Conservation (phyloP, 2,329 filamentous ascomycete genomes). For the Fusarium succisae region DNA sequence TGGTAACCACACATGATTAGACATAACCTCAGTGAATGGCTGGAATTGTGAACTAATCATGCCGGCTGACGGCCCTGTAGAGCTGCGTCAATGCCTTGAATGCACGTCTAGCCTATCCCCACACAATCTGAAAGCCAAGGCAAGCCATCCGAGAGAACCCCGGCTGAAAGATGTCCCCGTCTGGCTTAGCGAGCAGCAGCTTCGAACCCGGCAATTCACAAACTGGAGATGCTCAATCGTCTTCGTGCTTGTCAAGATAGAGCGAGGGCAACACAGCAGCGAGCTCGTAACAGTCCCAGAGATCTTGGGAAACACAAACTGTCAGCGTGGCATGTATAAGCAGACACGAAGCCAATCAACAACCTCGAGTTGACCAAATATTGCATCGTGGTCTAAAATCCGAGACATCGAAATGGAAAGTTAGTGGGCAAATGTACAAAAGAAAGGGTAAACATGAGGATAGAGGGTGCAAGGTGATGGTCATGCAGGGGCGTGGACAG, state of each 20-base stretch:
- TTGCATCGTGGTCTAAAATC: slow-evolving; percentile 8
- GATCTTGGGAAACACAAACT: slow-evolving; percentile 22
- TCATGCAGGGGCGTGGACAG: slow-evolving; percentile 20
- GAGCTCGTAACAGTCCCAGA: background rate
- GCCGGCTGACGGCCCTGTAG: slow-evolving; percentile 43
- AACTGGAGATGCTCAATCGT: background rate
- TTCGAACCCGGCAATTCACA: background rate
- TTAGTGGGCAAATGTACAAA: slow-evolving; percentile 21
- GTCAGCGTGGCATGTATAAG: slow-evolving; percentile 9
- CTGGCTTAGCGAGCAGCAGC: slow-evolving; percentile 11
- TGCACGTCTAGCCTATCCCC: slow-evolving; percentile 43
- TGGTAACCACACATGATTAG: slow-evolving; percentile 9
- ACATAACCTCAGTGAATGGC: slow-evolving; percentile 14
- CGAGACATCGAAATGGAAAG: background rate
- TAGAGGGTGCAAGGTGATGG: slow-evolving; percentile 24
- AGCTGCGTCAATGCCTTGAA: slow-evolving; percentile 53
- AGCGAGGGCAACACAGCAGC: slow-evolving; percentile 18
- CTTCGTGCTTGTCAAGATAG: slow-evolving; percentile 16
- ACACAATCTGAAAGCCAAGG: slow-evolving; percentile 31
- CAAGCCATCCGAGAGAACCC: slow-evolving; percentile 35
- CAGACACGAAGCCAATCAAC: slow-evolving; percentile 38
- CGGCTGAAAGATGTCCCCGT: slow-evolving; percentile 32
- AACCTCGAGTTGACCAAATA: slow-evolving; percentile 40
- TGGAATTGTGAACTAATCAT: slow-evolving; percentile 27
- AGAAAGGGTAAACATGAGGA: slow-evolving; percentile 5